These are phyloP conservation scores for Cryptosporidium sp. DNA, from an alignment of 169 alveolate genomes.

Conservation along the genomic window DNA sequence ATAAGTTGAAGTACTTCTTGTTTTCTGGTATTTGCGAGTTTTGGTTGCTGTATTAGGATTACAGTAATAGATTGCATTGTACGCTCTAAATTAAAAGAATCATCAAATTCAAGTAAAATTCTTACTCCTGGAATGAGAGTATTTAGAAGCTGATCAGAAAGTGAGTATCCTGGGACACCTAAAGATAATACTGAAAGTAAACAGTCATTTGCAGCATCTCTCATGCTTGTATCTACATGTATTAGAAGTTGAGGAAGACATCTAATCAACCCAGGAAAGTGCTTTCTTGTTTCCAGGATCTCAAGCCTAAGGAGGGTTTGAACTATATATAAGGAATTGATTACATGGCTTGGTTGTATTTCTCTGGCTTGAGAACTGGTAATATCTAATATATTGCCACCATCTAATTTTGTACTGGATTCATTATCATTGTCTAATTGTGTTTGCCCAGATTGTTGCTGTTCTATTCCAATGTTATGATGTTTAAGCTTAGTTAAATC, in stretches of 20 bases:
- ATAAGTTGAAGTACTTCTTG: conserved; percentile 45
- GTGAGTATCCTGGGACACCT: conserved; percentile 64
- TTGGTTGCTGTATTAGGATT: conserved; percentile 33
- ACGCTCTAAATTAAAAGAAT: conserved; percentile 35
- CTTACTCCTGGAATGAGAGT: conserved; percentile 1
- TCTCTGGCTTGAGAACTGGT: conserved; percentile 7
- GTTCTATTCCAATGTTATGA: not conserved
- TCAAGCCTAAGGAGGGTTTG: conserved; percentile 35
- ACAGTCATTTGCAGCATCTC: conserved; percentile 66
- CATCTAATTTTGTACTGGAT: not conserved
- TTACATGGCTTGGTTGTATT: conserved; percentile 50
- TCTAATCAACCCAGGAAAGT: conserved; percentile 30
- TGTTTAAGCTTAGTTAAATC: not conserved
- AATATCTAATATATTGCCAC: conserved; percentile 35
- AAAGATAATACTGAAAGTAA: conserved; percentile 13
- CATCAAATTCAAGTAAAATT: conserved; percentile 42
- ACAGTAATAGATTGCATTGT: conserved; percentile 16
- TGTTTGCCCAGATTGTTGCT: not conserved
- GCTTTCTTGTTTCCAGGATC: conserved; percentile 42
- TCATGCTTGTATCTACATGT: conserved; percentile 56
- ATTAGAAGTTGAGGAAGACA: conserved; percentile 41
- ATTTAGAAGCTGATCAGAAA: conserved; percentile 6
- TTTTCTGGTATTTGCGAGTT: not conserved
- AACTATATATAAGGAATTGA: conserved; percentile 19
- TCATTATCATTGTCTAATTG: not conserved